Base-by-base conservation (phyloP, 2,329 filamentous ascomycete species). In the Arthrobotrys iridis region DNA sequence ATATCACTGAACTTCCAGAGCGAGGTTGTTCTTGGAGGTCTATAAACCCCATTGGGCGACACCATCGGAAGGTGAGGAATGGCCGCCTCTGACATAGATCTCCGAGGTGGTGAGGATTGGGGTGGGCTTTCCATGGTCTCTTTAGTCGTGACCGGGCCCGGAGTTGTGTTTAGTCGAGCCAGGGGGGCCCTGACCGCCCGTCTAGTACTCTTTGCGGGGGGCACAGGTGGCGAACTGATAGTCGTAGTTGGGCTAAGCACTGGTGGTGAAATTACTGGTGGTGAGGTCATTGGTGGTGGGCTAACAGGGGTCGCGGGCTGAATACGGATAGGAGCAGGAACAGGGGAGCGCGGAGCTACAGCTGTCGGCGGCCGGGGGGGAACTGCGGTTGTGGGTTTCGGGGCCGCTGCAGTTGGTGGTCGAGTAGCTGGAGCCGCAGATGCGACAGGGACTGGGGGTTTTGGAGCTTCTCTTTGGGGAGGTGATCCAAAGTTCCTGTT, bases 321-420 rank as follows among this genome's bases (percentile, higher is more conserved):
- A 30, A 37, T 22, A 13, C 45, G 65, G 26, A 45, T 37, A 30
- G 55, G 74, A 30, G 80, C 77, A 11, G 55, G 52, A 24, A 67
- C 77, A 52, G 78, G 57, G 3, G 77, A 78, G 6, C 78, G 78
- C 3, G 78, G 77, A 10, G 78, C 76, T 7, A 80, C 58, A 4
- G 80, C 79, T 0, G 78, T 77, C 2, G 77, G 67, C 8, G 74
- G 71, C n/a, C 35, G 80, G 37, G 79, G 81, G 77, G 82, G 83
- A 15, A 88, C 88, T 10, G 88, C 89, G 0, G 84, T 81, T 6
- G 88, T 88, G 18, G 86, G 83, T 5, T 30, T 22, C 8, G 50
- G 50, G 0, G 88, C 90, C 0, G 86, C 84, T 40, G 63, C 40
- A 1, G 62, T 57, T 46, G 50, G 46, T n/a, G 57, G 35, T n/a